Evolutionary conservation across 139 green algal species (phyloP).

Genomic region (Micractinium conductrix): DNA sequence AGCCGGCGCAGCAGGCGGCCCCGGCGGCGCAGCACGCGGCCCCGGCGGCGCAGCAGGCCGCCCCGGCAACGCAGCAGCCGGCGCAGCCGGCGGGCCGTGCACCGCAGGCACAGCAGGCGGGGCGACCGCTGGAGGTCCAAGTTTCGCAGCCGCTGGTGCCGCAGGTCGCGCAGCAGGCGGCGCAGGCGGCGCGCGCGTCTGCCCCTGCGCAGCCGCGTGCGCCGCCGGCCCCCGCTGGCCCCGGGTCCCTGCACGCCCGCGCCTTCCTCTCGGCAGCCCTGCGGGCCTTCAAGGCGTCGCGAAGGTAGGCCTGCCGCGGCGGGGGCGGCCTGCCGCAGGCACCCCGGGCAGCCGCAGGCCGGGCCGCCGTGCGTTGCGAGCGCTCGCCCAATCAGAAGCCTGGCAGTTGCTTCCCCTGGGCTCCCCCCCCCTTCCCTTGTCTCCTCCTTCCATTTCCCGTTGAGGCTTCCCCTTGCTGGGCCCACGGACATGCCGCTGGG

Average conservation of each 20-base stretch:
- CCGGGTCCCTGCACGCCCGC: neutral
- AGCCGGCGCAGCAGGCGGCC: neutral
- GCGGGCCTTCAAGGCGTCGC: neutral
- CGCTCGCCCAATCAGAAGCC: too few relatives aligned
- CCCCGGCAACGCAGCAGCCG: neutral
- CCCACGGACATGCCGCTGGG: too few relatives aligned
- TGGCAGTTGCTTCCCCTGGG: too few relatives aligned
- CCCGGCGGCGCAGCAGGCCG: neutral
- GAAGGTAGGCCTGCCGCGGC: too few relatives aligned
- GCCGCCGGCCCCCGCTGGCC: neutral
- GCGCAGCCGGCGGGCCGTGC: neutral
- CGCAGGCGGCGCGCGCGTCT: too few relatives aligned
- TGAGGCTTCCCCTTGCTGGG: too few relatives aligned
- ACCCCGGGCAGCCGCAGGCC: too few relatives aligned
- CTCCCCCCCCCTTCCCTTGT: too few relatives aligned
- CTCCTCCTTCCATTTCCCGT: too few relatives aligned
- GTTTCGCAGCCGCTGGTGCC: neutral
- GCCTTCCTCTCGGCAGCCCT: neutral
- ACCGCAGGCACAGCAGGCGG: neutral
- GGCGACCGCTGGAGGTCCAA: neutral
- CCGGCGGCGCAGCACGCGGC: neutral
- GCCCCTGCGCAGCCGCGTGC: neutral
- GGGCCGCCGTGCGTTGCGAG: too few relatives aligned
- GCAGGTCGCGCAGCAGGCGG: neutral
- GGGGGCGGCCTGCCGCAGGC: too few relatives aligned